A percentile compares a stretch with the other conserved stretches of the same genome.
phyloP scores from a whole-genome alignment of 352 stramenopile genomes.

The Globisporangium nunn region DNA sequence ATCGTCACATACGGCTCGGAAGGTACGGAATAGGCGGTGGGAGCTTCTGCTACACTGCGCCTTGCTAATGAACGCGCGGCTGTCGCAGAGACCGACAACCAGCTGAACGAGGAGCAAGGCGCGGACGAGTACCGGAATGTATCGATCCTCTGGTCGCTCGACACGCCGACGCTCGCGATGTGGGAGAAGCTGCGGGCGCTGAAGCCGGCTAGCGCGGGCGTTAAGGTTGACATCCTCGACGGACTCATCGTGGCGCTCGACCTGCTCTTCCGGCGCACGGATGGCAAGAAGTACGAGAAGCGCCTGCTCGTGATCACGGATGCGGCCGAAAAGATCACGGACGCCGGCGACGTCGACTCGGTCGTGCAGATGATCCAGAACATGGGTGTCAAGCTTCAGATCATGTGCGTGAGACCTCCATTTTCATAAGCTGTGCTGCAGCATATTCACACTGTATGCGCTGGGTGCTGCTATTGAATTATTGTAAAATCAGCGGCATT shows the following conservation, averaged over 20 bases:
- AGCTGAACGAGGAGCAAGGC: slow-evolving; percentile 67
- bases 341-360: slow-evolving; percentile 54
- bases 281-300: slow-evolving; percentile 77
- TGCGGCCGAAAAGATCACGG: slow-evolving; percentile 46
- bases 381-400: slow-evolving; percentile 74
- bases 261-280: slow-evolving; percentile 62
- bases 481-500: slow-evolving; percentile 30
- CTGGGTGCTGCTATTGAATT: too few relatives aligned
- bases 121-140: slow-evolving; percentile 56
- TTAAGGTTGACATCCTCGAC: slow-evolving; percentile 69
- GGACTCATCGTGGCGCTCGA: slow-evolving; percentile 80
- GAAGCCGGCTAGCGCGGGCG: slow-evolving; percentile 15
- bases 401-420: slow-evolving; percentile 40
- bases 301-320: slow-evolving; percentile 74
- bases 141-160: slow-evolving; percentile 47
- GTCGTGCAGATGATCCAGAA: slow-evolving; percentile 72
- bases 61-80: too few relatives aligned
- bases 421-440: too few relatives aligned
- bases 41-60: too few relatives aligned
- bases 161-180: slow-evolving; percentile 55
- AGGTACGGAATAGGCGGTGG: slow-evolving; percentile 10
- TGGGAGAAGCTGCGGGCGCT: slow-evolving; percentile 44
- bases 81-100: slow-evolving; percentile 60
- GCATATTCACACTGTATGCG: too few relatives aligned
- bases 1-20: slow-evolving; percentile 71